Percentiles rank a stretch among this genome's conserved stretches.
Evolutionary conservation across 2,329 filamentous ascomycete genomes (phyloP).

Genomic region (Fusarium napiforme): DNA sequence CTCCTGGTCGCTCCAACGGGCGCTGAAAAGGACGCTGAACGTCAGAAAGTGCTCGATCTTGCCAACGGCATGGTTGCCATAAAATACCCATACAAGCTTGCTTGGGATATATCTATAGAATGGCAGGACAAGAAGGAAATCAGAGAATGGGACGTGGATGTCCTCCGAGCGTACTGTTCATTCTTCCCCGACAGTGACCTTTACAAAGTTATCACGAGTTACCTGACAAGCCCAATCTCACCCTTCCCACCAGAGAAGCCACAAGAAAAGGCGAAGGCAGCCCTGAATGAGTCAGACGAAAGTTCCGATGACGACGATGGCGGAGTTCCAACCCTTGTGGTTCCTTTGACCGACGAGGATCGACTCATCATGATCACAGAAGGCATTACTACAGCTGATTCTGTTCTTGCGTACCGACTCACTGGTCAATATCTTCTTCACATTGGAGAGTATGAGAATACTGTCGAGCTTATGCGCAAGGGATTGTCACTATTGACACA

Average conservation of each 20-base stretch:
- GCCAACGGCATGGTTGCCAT: constrained; percentile 96
- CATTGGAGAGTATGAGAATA: constrained; percentile 85
- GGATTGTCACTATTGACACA: constrained; percentile 70
- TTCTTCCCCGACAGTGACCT: constrained; percentile 89
- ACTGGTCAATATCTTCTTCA: constrained; percentile 85
- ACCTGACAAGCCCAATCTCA: constrained; percentile 83
- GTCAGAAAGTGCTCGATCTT: constrained; percentile 77
- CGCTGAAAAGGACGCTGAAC: constrained; percentile 74
- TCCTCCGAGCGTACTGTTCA: constrained; percentile 82
- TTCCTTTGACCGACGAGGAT: constrained; percentile 78
- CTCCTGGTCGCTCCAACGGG: constrained; percentile 75
- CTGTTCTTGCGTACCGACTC: constrained; percentile 83
- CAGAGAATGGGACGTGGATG: constrained; percentile 78
- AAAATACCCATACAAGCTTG: constrained; percentile 87
- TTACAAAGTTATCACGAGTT: constrained; percentile 83
- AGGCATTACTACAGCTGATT: constrained; percentile 73
- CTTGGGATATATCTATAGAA: constrained; percentile 91
- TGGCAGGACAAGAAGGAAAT: constrained; percentile 85
- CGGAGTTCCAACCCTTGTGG: constrained; percentile 62
- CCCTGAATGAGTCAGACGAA: constrained; percentile 59
- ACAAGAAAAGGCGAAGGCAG: constrained; percentile 34
- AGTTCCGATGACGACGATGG: constrained; percentile 70
- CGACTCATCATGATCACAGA: constrained; percentile 83
- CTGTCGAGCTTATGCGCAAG: constrained; percentile 81
- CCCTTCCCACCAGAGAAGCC: constrained; percentile 71